A percentile compares a stretch with the other conserved stretches of the same genome.
phyloP scores from a whole-genome alignment of 1,139 yeast genomes.

The Taphrina flavorubra region DNA sequence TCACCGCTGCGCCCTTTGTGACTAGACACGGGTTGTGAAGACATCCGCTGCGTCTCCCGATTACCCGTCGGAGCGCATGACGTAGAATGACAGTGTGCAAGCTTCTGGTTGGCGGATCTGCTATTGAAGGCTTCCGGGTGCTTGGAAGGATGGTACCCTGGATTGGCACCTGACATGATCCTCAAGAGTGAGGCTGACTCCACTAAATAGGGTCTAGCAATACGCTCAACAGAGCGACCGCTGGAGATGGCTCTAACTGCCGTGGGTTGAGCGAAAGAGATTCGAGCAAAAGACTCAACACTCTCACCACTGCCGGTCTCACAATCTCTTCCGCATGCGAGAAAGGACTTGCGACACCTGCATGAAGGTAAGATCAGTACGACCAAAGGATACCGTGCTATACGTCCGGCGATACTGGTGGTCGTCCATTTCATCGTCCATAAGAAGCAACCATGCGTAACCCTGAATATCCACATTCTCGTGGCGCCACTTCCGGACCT shows the following conservation, averaged over 20 bases:
- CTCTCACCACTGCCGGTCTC: too few relatives aligned
- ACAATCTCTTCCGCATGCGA: too few relatives aligned
- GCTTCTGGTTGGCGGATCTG: background rate
- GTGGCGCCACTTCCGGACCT: background rate
- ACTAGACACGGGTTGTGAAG: background rate
- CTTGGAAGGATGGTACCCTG: background rate
- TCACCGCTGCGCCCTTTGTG: too few relatives aligned
- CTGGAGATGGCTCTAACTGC: too few relatives aligned
- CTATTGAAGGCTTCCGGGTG: conserved; percentile 1
- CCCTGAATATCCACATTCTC: conserved; percentile 10
- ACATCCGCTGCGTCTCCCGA: background rate
- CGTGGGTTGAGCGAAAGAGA: too few relatives aligned
- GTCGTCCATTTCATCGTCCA: too few relatives aligned
- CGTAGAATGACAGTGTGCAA: background rate
- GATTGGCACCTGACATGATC: conserved; percentile 5
- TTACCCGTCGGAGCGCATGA: background rate
- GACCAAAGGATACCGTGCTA: too few relatives aligned
- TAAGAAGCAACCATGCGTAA: background rate
- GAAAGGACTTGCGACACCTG: too few relatives aligned
- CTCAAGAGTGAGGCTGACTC: background rate
- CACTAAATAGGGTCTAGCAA: background rate
- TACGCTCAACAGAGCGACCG: background rate
- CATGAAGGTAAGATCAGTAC: too few relatives aligned
- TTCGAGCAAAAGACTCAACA: too few relatives aligned
- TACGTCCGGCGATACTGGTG: too few relatives aligned